Conservation (phyloP, 768 basidiomycete genomes). For the Imleria badia region DNA sequence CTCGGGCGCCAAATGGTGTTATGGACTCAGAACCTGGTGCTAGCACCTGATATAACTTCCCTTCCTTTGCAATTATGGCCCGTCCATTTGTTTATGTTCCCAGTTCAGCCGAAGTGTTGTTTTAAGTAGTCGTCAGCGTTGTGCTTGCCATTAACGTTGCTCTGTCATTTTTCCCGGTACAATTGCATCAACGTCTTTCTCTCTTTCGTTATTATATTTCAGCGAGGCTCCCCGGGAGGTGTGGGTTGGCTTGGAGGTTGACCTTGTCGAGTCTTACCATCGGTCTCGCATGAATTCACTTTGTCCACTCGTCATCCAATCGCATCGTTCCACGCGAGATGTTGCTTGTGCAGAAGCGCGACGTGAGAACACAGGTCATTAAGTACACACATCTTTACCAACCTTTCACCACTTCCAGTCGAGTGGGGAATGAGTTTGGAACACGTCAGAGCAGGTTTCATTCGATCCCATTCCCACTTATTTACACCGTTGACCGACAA, state of each 20-base stretch:
- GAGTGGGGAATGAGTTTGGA: not conserved
- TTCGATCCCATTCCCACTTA: conserved; percentile 31
- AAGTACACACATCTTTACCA: not conserved
- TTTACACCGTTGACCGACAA: conserved; percentile 86
- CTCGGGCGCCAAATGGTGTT: conserved; percentile 10
- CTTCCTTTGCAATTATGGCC: conserved; percentile 28
- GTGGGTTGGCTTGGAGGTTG: conserved; percentile 35
- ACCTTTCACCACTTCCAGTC: not conserved
- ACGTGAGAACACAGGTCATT: not conserved
- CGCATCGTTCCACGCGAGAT: conserved; percentile 4
- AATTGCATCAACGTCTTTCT: conserved; percentile 16
- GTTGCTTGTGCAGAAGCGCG: not conserved
- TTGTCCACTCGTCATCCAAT: conserved; percentile 14
- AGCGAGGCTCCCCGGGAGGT: conserved; percentile 9
- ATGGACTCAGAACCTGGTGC: conserved; percentile 25
- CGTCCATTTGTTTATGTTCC: conserved; percentile 23
- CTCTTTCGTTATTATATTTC: conserved; percentile 23
- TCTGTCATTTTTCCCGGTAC: conserved; percentile 15
- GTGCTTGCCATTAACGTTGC: conserved; percentile 28
- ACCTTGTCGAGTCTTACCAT: conserved; percentile 32
- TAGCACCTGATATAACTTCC: conserved; percentile 23
- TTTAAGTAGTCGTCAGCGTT: conserved; percentile 25
- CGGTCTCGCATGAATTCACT: conserved; percentile 7
- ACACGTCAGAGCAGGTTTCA: not conserved
- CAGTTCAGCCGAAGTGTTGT: conserved; percentile 25